phyloP scores from a whole-genome alignment of 169 alveolate species.

The Cystoisospora suis region DNA sequence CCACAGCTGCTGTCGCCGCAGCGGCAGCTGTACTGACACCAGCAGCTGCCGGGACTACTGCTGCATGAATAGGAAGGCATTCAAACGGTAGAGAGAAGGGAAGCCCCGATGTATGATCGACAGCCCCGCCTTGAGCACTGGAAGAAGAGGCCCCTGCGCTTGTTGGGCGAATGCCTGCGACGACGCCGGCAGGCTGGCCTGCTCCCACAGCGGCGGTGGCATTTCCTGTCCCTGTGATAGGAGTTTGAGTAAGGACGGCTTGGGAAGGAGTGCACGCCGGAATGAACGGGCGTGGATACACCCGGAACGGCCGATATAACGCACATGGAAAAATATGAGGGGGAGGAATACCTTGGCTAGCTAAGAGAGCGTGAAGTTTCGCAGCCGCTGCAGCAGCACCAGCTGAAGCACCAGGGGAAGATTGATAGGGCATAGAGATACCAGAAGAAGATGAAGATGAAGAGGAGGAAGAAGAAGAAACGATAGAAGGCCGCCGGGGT shows the following conservation, averaged over 20 bases:
- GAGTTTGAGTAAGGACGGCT: background rate
- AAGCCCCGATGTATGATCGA: no score
- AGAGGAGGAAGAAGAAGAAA: background rate
- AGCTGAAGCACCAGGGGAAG: background rate
- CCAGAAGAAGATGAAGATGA: background rate
- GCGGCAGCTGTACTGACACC: background rate
- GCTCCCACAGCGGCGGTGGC: background rate
- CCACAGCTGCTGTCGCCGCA: slow-evolving; percentile 19
- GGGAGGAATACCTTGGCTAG: background rate
- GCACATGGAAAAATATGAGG: background rate
- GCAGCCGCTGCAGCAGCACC: background rate
- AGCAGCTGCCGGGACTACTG: slow-evolving; percentile 36
- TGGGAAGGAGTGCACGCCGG: background rate
- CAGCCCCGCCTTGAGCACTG: background rate
- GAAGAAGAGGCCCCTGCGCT: background rate
- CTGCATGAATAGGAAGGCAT: slow-evolving; percentile 16
- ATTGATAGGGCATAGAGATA: background rate
- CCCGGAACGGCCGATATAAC: slow-evolving; percentile 8
- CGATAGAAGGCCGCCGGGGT: background rate
- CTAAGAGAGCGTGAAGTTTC: background rate
- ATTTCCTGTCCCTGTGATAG: no score
- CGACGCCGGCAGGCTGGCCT: background rate
- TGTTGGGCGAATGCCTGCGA: background rate
- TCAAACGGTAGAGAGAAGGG: background rate
- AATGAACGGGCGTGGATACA: background rate